Evolutionary conservation across 352 stramenopile genomes (phyloP).

Genomic region (Globisporangium rhizosaccharum): DNA sequence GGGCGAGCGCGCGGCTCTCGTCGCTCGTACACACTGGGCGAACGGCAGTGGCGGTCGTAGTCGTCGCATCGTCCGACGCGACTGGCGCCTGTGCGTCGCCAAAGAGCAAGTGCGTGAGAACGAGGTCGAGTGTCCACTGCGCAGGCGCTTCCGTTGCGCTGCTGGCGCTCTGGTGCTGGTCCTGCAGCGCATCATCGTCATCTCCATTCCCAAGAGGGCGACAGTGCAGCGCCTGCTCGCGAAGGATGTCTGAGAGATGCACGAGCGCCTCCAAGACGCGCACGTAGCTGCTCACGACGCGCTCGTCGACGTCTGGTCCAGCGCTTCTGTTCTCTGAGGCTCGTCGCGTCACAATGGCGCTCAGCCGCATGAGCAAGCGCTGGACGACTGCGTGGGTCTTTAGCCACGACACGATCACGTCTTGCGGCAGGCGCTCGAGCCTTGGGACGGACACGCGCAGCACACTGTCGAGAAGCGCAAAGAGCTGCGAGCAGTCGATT

Average conservation of each 20-base stretch:
- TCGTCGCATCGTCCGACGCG: no score
- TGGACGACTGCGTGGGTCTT: neutral
- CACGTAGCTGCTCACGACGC: slow-evolving; percentile 5
- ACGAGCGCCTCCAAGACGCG: slow-evolving; percentile 5
- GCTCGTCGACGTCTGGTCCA: neutral
- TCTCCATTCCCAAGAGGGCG: neutral
- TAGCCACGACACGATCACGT: slow-evolving; percentile 6
- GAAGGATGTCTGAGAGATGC: slow-evolving; percentile 5
- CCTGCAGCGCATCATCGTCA: no score
- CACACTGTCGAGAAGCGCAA: slow-evolving; percentile 7
- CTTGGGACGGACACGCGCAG: neutral
- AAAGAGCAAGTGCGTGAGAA: slow-evolving; percentile 16
- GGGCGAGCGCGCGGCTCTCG: slow-evolving; percentile 5
- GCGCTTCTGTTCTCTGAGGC: neutral
- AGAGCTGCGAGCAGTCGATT: slow-evolving; percentile 1
- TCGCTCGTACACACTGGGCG: slow-evolving; percentile 6
- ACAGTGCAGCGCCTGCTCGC: neutral
- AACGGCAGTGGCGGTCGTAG: neutral
- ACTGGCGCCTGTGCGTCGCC: neutral
- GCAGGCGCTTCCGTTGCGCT: neutral
- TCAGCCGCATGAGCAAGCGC: neutral
- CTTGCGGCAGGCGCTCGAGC: neutral
- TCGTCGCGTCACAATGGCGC: neutral
- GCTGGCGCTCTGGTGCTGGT: neutral
- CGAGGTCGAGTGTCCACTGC: slow-evolving; percentile 12